Base-by-base conservation (phyloP, 768 basidiomycete genomes). In the Lactarius indigo region DNA sequence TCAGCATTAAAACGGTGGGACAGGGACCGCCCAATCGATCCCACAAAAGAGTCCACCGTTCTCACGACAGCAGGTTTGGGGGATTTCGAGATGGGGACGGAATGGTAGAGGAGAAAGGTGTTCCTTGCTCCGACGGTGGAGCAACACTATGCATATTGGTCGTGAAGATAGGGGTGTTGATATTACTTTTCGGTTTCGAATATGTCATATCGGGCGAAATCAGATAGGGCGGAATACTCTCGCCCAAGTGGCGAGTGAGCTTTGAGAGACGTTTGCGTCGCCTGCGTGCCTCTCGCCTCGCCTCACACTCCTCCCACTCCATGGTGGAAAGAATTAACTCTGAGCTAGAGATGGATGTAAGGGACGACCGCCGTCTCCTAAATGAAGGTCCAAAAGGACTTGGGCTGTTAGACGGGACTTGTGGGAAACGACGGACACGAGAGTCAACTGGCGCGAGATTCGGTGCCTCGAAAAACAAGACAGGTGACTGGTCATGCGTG, bases 191-290 rank as follows among this genome's bases (percentile, higher is more conserved):
- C 50, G 37, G 26, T 26, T 47, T n/a, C 5, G 39, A 50, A 26
- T 31, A 8, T 13, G 18, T 35, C 15, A 18, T 28, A 6, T 33
- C 64, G 28, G 69, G 62, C 1, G 57, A 20, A 44, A 69, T 26
- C 15, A 69, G 66, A 35, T 63, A 55, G 3, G 55, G 55, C 13
- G 69, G 69, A 15, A 69, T 59, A 9, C 50, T 41, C 62, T 69
- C 66, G 54, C 66, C 69, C 13, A 69, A 31, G 41, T 47, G 23
- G 18, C 66, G 69, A 44, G 60, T 35, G 20, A 69, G 66, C 59
- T 69, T 69, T n/a, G 69, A 41, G 61, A 69, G 31, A 33, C 69
- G 66, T 57, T 42, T 69, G 26, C 69, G 69, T 33, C 65, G 66
- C 42, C 26, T 31, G 18, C 35, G 42, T 44, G 37, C n/a, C 58